Base-by-base conservation (phyloP, 306 rosid genomes). In the Neltuma alba region DNA sequence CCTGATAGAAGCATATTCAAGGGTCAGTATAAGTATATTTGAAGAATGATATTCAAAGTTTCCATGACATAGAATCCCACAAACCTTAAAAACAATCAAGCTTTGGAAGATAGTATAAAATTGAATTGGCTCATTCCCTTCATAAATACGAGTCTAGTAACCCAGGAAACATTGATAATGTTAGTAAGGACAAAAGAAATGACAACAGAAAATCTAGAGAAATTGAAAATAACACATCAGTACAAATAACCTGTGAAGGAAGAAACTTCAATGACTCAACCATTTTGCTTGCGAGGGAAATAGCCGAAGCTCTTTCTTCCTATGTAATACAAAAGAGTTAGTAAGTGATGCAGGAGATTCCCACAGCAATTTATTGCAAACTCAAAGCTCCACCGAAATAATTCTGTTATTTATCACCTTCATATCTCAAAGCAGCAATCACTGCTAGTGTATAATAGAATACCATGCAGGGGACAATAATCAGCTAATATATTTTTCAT, bases 271-370 rank as follows among this genome's bases (percentile, higher is more conserved):
- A 63, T 65, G 93, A 86, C 83, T 90, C 98, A 20, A 91, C 88
- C 93, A 93, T 89, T 92, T 89, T 87, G 87, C 89, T 85, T 42
- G 91, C 94, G 62, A 89, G 81, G 36, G 92, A 86, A 77, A 87
- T 80, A 70, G 98, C 93, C 50, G 97, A 83, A 70, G 88, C 86
- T 84, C 92, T 89, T 81, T 91, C 98, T 47, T 90, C 98, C 98
- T 93, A 76, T 83, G 82, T 82, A 3, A 54, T 38, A n/a, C 47
- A 75, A 81, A 57, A 75, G 40, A 72, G 73, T 58, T 62, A 30
- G 67, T 80, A 75, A 83, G 76, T 12, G 82, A 67, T 60, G 60
- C 76, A 38, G 81, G 63, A 83, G 50, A 68, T 40, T 10, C 64
- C 62, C 38, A 76, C 50, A 72, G 77, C 33, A 75, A 70, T 73